Evolutionary conservation across 495 filamentous ascomycete genomes (phyloP).

Genomic region (Neurospora cerealis): DNA sequence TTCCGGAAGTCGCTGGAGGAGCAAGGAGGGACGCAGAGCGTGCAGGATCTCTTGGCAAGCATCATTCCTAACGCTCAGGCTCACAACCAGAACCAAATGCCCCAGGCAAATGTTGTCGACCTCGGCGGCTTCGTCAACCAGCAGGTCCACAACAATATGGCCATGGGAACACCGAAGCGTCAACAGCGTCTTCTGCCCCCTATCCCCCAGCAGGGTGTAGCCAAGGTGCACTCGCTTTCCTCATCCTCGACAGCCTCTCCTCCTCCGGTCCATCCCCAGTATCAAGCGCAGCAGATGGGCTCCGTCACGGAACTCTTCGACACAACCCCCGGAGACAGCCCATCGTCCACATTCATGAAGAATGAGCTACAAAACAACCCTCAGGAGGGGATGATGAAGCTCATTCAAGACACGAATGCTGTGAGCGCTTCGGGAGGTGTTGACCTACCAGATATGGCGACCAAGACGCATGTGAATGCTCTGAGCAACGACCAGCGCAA

Average conservation of each 20-base stretch:
- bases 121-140: slow-evolving; percentile 53
- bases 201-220: slow-evolving; percentile 25
- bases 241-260: slow-evolving; percentile 20
- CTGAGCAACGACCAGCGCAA: slow-evolving; percentile 70
- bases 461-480: slow-evolving; percentile 48
- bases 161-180: slow-evolving; percentile 33
- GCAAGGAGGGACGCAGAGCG: slow-evolving; percentile 52
- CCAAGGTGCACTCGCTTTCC: slow-evolving; percentile 19
- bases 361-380: slow-evolving; percentile 40
- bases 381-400: slow-evolving; percentile 73
- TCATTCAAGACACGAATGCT: slow-evolving; percentile 73
- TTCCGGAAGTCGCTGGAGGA: slow-evolving; percentile 65
- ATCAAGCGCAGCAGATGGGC: slow-evolving; percentile 26
- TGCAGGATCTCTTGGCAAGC: slow-evolving; percentile 62
- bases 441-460: slow-evolving; percentile 72
- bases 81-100: slow-evolving; percentile 31
- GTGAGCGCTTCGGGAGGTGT: slow-evolving; percentile 36
- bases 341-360: slow-evolving; percentile 32
- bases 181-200: slow-evolving; percentile 37
- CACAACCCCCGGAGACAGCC: slow-evolving; percentile 26
- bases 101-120: slow-evolving; percentile 62
- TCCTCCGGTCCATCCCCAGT: slow-evolving; percentile 5
- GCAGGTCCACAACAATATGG: slow-evolving; percentile 27
- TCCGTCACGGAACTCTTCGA: slow-evolving; percentile 41
- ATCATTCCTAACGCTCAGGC: slow-evolving; percentile 48